Percentiles rank a stretch among this genome's conserved stretches.
Evolutionary conservation across 345 rosid genomes (phyloP).

Genomic region (Raphanus sativus): DNA sequence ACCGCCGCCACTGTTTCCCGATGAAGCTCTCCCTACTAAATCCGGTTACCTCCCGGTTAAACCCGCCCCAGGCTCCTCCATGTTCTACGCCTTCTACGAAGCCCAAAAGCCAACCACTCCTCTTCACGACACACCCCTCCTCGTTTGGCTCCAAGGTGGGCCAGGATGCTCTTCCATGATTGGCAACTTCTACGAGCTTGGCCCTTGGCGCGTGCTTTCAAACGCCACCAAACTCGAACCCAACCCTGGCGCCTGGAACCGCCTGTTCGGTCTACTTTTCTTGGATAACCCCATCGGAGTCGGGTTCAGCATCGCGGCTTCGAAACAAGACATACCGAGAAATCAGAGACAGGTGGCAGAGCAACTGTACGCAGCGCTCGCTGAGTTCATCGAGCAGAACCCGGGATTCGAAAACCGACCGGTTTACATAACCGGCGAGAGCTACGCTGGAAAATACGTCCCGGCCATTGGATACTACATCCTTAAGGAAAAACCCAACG

Average conservation of each 20-base stretch:
- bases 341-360: conserved; percentile 58
- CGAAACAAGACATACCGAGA: conserved; percentile 54
- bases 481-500: conserved; percentile 45
- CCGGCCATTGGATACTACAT: conserved; percentile 79
- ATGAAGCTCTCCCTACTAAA: conserved; percentile 65
- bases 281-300: conserved; percentile 81
- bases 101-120: conserved; percentile 54
- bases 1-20: conserved; percentile 42
- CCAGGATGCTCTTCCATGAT: conserved; percentile 95
- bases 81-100: conserved; percentile 78
- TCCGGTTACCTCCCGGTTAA: conserved; percentile 81
- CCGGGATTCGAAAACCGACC: conserved; percentile 53
- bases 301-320: conserved; percentile 74
- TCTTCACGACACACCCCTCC: conserved; percentile 59
- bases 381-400: conserved; percentile 49
- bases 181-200: conserved; percentile 82
- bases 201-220: conserved; percentile 65
- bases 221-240: conserved; percentile 40
- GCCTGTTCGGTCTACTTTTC: conserved; percentile 70
- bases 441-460: conserved; percentile 79
- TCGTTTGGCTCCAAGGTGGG: conserved; percentile 90
- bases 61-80: conserved; percentile 53
- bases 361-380: conserved; percentile 63
- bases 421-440: conserved; percentile 70
- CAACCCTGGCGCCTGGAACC: conserved; percentile 79